Evolutionary conservation across 768 basidiomycete species (phyloP), one percentile per base, ranked within the genome.

Genomic region (Mycena vulgaris): DNA sequence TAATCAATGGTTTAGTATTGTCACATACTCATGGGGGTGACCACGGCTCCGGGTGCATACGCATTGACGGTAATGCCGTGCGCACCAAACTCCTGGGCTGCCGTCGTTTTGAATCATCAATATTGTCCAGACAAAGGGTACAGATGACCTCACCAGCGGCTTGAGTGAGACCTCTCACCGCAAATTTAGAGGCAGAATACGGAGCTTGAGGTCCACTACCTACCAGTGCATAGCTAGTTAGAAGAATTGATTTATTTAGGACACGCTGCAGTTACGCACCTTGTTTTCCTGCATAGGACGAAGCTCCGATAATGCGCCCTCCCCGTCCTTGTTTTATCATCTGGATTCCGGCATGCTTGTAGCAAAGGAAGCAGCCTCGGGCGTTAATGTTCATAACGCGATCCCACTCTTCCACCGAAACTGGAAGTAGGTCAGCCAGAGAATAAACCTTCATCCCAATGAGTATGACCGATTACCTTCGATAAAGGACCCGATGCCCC

Each of bases 241-340:
- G 21, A 45, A 25, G 23, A 19, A 75, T 23, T 28, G 48, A 14
- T 23, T 6, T 19, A 45, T 45, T 6, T 45, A 45, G 42, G 21
- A 45, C 7, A 23, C 33, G 33, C 33, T 35, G 7, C 30, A 33
- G 21, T 45, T 13, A 28, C 63, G 25, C 0, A 69, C 71, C 69
- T 67, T 57, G 63, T 48, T 76, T 76, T 16, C 74, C 75, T 13
- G 35, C 40, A 7, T 62, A 42, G 9, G 72, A 76, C 30, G 65
- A 69, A 0, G 75, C 74, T 31, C 81, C 85, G 27, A 86, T 78
- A 1, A 85, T 81, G 7, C 83, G 69, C 0, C 84, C 83, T 0
- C 83, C 82, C 0, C 72, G 70, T 0, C 84, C 83, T 69, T 83
- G 85, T 37, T 71, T 65, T 53, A 86, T 75, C 82, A 85, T 81